Base-by-base conservation (phyloP, 2,329 filamentous ascomycete species). In the Sporothrix schenckii region DNA sequence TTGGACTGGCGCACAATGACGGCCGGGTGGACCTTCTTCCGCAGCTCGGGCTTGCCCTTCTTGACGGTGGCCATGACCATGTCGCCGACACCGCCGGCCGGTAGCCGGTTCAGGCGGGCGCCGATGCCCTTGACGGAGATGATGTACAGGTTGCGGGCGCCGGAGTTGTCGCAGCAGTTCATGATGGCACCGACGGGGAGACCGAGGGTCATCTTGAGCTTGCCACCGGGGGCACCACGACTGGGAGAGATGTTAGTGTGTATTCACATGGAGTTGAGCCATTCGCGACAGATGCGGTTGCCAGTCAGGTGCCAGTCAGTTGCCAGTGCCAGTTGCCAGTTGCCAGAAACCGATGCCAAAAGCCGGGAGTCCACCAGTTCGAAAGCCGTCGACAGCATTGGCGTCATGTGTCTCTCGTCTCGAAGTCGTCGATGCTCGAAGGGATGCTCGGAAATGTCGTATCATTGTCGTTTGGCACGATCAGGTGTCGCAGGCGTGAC, bases 151-250 rank as follows among this genome's bases (percentile, higher is more conserved):
- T 98, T 98, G 79, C 93, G 93, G 81, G 94, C 94, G 81, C 94
- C 94, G 74, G 94, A 97, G 92, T 98, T 98, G 89, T 99, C 95
- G 83, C 91, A 92, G 91, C 95, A 99, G 89, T 99, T 99, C 93
- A 99, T 97, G 85, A 98, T 94, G 82, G 95, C 95, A 85, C 95
- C 95, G 83, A 97, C 93, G 86, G 95, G 95, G 81, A 99, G 93
- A 97, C 93, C 95, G 86, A 99, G 93, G 84, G 95, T 97, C 95
- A 99, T 99, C 92, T 97, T 98, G 81, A 98, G 92, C 92, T 99
- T 99, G 92, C 96, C 96, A 90, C 95, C 95, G 81, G 94, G 92
- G 88, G 93, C 91, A 92, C 91, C 92, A 89, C 93, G 88, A 76
- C 88, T 90, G 69, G 65, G 67, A 19, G 63, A 1, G n/a, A 52